Evolutionary conservation across 1,284 basidiomycete genomes (phyloP), one percentile per base, ranked within the genome.

Genomic region (Flammula alnicola): DNA sequence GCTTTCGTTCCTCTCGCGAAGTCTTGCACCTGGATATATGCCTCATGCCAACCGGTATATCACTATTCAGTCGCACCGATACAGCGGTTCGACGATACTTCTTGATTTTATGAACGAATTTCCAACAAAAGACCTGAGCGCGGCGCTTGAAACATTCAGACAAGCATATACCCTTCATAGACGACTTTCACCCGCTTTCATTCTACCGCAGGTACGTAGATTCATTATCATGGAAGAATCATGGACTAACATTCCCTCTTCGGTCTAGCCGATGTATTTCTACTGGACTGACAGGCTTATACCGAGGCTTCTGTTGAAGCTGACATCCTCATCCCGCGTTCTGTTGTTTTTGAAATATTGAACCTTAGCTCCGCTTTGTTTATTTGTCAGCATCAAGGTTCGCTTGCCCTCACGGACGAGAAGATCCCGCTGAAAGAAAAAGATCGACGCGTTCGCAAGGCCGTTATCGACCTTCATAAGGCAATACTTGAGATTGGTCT

Each of bases 1-100:
- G 44, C 58, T 77, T 42, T 63, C 74, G 47, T 78, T 82, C 60
- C 56, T 76, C 29, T 60, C 72, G 36, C 74, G 75, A 31, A 68
- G 71, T 27, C 58, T 72, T 2, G 56, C 69, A 3, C 67, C 68
- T n/a, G 49, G 58, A 10, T 67, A 71, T 46, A 54, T 72, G 40
- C 57, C 61, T 30, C 61, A 72, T 41, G 61, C 76, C 51, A 59
- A 55, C 37, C 75, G 78, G 14, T 70, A 48, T 19, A 16, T 51
- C 19, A 25, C 44, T 44, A 8, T 33, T 20, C 20, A 32, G 10
- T 10, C 26, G 26, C 8, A 27, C 19, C 8, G 22, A 25, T 29
- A 40, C 20, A 29, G 19, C 36, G n/a, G 41, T 23, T n/a, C n/a
- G n/a, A n/a, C n/a, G n/a, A 44, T 14, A 14, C 11, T 52, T 20